Conservation (phyloP, 495 filamentous ascomycete species). For the Aspergillus cristatus region DNA sequence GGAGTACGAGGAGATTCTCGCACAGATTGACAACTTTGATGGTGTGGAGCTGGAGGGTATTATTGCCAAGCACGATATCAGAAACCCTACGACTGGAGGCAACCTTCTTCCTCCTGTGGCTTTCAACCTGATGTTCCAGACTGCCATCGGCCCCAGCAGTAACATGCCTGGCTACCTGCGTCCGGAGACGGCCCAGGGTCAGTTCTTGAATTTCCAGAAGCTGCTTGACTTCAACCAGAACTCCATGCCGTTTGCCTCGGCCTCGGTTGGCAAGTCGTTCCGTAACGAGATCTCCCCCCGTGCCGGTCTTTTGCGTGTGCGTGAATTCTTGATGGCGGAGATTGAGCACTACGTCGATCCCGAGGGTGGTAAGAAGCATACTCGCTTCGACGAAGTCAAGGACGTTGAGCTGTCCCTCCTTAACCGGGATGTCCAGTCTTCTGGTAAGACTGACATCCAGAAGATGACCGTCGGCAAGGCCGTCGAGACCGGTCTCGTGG, state of each 20-base stretch:
- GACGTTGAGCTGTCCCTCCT: slow-evolving; percentile 57
- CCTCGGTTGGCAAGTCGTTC: slow-evolving; percentile 70
- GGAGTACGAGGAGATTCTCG: slow-evolving; percentile 61
- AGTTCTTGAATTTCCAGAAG: slow-evolving; percentile 61
- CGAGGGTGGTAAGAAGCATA: slow-evolving; percentile 60
- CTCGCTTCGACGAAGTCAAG: slow-evolving; percentile 54
- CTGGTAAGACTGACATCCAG: slow-evolving; percentile 52
- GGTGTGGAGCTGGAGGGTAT: slow-evolving; percentile 54
- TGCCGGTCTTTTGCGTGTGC: slow-evolving; percentile 55
- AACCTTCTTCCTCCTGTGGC: slow-evolving; percentile 53
- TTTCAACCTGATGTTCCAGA: slow-evolving; percentile 73
- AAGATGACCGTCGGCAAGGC: slow-evolving; percentile 60
- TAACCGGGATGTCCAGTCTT: slow-evolving; percentile 61
- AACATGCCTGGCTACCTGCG: slow-evolving; percentile 55
- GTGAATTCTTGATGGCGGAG: slow-evolving; percentile 69
- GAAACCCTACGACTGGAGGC: slow-evolving; percentile 52
- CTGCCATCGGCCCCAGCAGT: slow-evolving; percentile 57
- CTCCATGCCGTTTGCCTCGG: slow-evolving; percentile 62
- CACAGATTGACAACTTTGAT: slow-evolving; percentile 64
- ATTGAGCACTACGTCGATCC: slow-evolving; percentile 69
- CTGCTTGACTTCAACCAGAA: slow-evolving; percentile 64
- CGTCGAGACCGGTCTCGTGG: slow-evolving; percentile 56
- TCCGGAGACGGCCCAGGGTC: slow-evolving; percentile 60
- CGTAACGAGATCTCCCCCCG: slow-evolving; percentile 67
- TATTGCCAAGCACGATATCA: slow-evolving; percentile 57